Percentiles rank a stretch among this genome's conserved stretches.
Conservation (phyloP, 2,329 filamentous ascomycete genomes). For the Fusarium graminum region DNA sequence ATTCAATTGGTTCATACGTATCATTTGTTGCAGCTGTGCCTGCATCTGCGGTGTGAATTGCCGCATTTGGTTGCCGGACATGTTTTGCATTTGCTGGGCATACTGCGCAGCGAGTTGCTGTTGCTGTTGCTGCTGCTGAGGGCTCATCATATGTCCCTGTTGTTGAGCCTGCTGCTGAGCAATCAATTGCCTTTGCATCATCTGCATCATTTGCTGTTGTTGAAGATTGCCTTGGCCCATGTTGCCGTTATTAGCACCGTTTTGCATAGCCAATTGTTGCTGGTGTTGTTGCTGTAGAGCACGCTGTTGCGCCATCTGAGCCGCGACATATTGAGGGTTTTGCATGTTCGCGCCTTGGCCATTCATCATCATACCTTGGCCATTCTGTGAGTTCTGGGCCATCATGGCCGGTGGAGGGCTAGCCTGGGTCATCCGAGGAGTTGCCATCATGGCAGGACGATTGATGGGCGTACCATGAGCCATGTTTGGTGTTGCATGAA, state of each 20-base stretch:
- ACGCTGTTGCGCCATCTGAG: slow-evolving; percentile 64
- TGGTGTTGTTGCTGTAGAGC: slow-evolving; percentile 57
- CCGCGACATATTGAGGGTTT: slow-evolving; percentile 56
- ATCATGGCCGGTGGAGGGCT: slow-evolving; percentile 73
- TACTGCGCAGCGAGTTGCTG: slow-evolving; percentile 61
- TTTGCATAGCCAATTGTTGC: slow-evolving; percentile 59
- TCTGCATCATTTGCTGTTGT: slow-evolving; percentile 56
- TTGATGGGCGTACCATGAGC: slow-evolving; percentile 70
- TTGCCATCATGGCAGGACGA: slow-evolving; percentile 65
- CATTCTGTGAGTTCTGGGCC: slow-evolving; percentile 68
- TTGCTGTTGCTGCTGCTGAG: slow-evolving; percentile 58
- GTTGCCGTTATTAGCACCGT: slow-evolving; percentile 52
- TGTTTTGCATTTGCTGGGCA: slow-evolving; percentile 58
- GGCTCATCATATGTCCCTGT: slow-evolving; percentile 58
- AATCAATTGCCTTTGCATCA: slow-evolving; percentile 56
- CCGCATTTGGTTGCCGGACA: slow-evolving; percentile 54
- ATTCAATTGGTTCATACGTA: slow-evolving; percentile 53
- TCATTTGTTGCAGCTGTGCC: slow-evolving; percentile 55
- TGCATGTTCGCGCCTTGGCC: slow-evolving; percentile 58
- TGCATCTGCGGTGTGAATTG: slow-evolving; percentile 55
- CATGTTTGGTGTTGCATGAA: slow-evolving; percentile 72
- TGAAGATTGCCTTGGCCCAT: slow-evolving; percentile 57
- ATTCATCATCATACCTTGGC: slow-evolving; percentile 65
- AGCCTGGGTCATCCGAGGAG: slow-evolving; percentile 72
- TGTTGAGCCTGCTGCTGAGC: slow-evolving; percentile 55